Evolutionary conservation across 768 basidiomycete species (phyloP).

Genomic region (Grammothele lineata): DNA sequence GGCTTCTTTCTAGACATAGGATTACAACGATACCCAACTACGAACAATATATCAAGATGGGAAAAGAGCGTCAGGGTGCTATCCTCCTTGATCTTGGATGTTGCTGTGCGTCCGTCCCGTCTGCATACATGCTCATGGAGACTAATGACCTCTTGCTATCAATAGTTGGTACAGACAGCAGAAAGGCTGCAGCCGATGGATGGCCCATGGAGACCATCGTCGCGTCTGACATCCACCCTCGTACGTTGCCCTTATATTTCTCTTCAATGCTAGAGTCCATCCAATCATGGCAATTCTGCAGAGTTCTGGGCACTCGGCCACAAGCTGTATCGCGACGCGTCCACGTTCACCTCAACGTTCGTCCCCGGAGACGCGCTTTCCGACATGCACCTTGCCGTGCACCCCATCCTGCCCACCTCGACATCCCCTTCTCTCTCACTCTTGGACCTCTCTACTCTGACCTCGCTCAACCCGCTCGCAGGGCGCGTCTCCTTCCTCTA

Average conservation of each 20-base stretch:
- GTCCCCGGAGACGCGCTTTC: slow-evolving; percentile 51
- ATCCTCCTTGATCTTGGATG: slow-evolving; percentile 13
- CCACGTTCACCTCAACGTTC: slow-evolving; percentile 51
- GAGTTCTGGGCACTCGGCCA: slow-evolving; percentile 61
- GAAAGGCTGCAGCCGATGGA: slow-evolving; percentile 36
- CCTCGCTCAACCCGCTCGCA: slow-evolving; percentile 40
- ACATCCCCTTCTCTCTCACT: slow-evolving; percentile 19
- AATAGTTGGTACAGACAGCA: slow-evolving; percentile 38
- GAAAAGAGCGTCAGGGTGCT: slow-evolving; percentile 3
- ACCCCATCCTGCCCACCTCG: slow-evolving; percentile 21
- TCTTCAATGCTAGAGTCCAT: neutral
- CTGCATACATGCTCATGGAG: neutral
- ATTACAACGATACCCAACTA: slow-evolving; percentile 15
- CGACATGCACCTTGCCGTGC: slow-evolving; percentile 31
- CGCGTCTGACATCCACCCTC: slow-evolving; percentile 30
- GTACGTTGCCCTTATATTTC: slow-evolving; percentile 13
- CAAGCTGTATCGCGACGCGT: slow-evolving; percentile 50
- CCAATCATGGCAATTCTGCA: slow-evolving; percentile 15
- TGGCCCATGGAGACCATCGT: slow-evolving; percentile 34
- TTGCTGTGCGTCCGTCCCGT: slow-evolving; percentile 5
- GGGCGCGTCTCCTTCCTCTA: slow-evolving; percentile 45
- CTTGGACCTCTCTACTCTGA: slow-evolving; percentile 27
- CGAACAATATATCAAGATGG: slow-evolving; percentile 1
- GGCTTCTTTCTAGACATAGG: neutral
- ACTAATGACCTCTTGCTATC: slow-evolving; percentile 1